phyloP scores from a whole-genome alignment of 139 green algal genomes.

The Closterium sp. region DNA sequence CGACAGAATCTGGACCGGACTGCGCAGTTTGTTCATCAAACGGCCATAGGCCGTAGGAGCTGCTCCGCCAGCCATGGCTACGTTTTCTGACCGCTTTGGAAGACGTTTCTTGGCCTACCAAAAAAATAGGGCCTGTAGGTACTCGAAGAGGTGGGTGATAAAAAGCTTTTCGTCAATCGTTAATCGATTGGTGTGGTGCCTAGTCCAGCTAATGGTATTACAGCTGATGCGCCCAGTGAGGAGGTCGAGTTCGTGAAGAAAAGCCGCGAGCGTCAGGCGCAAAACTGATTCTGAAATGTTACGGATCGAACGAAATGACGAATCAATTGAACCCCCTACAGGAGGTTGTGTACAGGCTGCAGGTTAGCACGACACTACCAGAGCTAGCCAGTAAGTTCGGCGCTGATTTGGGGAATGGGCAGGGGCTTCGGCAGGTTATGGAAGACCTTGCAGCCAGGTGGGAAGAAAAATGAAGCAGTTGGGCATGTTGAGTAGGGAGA shows the following conservation, averaged over 20 bases:
- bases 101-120: not conserved
- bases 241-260: not conserved
- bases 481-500: not conserved
- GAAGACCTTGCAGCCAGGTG: not conserved
- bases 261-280: not conserved
- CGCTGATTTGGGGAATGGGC: not conserved
- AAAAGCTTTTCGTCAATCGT: not conserved
- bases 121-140: not conserved
- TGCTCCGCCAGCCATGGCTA: not conserved
- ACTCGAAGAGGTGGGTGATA: not conserved
- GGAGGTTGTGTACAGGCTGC: not conserved
- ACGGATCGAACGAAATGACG: not conserved
- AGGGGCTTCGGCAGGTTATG: not conserved
- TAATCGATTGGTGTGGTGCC: too few species aligned
- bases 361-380: not conserved
- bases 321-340: not conserved
- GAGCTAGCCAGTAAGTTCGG: not conserved
- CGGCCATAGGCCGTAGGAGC: not conserved
- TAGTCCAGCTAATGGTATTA: not conserved
- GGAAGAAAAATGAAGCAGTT: not conserved
- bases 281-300: not conserved
- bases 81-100: not conserved
- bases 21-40: conserved; percentile 5
- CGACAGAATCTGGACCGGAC: conserved; percentile 28
- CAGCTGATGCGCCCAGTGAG: not conserved